A percentile compares a stretch with the other conserved stretches of the same genome.
phyloP scores from a whole-genome alignment of 768 basidiomycete species.

The Collybia nuda region DNA sequence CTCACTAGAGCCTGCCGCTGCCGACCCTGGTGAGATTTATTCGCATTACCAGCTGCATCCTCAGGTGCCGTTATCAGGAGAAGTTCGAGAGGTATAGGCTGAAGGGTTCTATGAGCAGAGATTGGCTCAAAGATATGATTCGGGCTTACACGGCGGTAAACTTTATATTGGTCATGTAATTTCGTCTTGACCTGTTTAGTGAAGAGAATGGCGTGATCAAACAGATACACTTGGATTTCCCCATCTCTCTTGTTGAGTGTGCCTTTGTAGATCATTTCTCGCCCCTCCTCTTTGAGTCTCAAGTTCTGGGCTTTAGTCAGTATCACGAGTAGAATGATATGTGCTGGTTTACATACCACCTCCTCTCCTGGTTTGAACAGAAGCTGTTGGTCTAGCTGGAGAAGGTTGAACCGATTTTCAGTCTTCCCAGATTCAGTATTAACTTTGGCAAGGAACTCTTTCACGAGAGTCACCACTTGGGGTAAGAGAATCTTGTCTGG shows the following conservation, averaged over 20 bases:
- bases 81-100: constrained; percentile 97
- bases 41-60: constrained; percentile 43
- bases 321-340: not conserved
- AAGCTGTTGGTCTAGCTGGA: constrained; percentile 91
- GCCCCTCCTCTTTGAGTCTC: constrained; percentile 79
- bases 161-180: constrained; percentile 89
- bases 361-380: constrained; percentile 87
- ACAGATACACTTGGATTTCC: constrained; percentile 91
- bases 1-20: constrained; percentile 46
- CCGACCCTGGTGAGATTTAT: constrained; percentile 32
- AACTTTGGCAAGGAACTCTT: constrained; percentile 83
- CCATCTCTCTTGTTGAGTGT: constrained; percentile 87
- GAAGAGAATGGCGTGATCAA: constrained; percentile 95
- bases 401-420: constrained; percentile 94
- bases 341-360: constrained; percentile 57
- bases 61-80: constrained; percentile 80
- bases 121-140: too few relatives aligned
- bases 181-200: constrained; percentile 83
- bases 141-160: constrained; percentile 82
- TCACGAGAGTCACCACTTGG: constrained; percentile 73
- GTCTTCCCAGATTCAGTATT: constrained; percentile 93
- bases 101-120: not conserved
- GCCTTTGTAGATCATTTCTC: constrained; percentile 92
- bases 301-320: constrained; percentile 58
- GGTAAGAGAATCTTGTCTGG: constrained; percentile 79